Evolutionary conservation across 2,329 filamentous ascomycete genomes (phyloP).

Genomic region (Talaromyces amestolkiae): DNA sequence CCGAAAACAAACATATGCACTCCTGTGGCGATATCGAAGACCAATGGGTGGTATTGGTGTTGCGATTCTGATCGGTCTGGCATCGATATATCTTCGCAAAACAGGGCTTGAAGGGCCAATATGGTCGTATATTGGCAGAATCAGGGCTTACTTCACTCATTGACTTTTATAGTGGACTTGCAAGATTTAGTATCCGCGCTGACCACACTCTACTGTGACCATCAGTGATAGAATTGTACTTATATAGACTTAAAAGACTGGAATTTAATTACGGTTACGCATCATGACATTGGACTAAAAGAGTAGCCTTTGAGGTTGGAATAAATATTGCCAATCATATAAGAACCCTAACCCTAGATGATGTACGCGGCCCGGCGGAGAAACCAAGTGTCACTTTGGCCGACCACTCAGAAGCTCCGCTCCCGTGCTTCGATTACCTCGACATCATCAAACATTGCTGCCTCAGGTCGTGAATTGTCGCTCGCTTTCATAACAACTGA

Average conservation of each 20-base stretch:
- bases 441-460: background rate
- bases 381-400: conserved; percentile 20
- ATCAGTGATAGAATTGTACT: background rate
- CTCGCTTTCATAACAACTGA: background rate
- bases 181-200: background rate
- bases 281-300: background rate
- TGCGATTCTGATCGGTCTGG: conserved; percentile 64
- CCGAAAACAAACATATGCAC: conserved; percentile 50
- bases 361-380: background rate
- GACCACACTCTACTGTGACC: background rate
- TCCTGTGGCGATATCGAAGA: conserved; percentile 64
- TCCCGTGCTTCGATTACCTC: background rate
- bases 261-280: background rate
- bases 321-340: background rate
- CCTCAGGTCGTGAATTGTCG: background rate
- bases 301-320: background rate
- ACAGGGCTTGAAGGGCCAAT: conserved; percentile 37
- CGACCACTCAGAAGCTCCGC: conserved; percentile 11
- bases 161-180: background rate
- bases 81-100: conserved; percentile 66
- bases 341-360: background rate
- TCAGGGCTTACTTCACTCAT: conserved; percentile 27
- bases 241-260: background rate
- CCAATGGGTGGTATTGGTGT: conserved; percentile 61
- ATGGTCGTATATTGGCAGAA: conserved; percentile 33